Base-by-base conservation (phyloP, 2,329 filamentous ascomycete species). In the Pyrenochaeta sp. region DNA sequence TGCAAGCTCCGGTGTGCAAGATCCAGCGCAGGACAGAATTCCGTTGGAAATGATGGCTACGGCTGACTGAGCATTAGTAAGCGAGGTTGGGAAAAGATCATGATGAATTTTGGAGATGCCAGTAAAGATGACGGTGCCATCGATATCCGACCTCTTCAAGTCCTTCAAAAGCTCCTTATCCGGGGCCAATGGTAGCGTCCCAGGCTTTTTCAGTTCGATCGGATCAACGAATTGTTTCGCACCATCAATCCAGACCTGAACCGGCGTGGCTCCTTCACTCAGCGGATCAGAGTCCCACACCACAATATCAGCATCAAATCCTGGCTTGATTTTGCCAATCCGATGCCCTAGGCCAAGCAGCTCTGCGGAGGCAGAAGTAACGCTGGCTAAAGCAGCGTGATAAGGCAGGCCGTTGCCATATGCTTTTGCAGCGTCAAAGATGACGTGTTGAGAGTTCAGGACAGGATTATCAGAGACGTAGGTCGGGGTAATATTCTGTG, bases 391-490 rank as follows among this genome's bases (percentile, higher is more conserved):
- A 2, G 77, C 77, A 11, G 67, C 76, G 48, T 78, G 73, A 42
- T 78, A 78, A 5, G 75, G 73, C 7, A 79, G 49, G 0, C 77
- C 77, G 54, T 77, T 74, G 10, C 68, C 67, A 55, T 79, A 77
- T 0, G 78, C 78, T 50, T 78, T 79, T 2, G 78, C 77, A 4
- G 79, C 78, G 60, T 81, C 87, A 42, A 89, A 87, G 0, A 90
- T 77, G 2, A 90, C 86, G 58, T 90, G 87, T 69, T 90, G 87
- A 1, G 87, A 87, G 61, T 89, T 90, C 48, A 89, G 72, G 0
- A 89, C 87, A 0, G 88, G 88, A 67, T 90, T 90, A 67, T 90
- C 87, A 55, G 83, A 87, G n/a, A 90, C 87, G 59, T 88, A 90
- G 18, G 89, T 83, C 1, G 86, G 82, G 0, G 86, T 89, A 29